Evolutionary conservation across 148 eudicot genomes (phyloP).

Genomic region (Beta vulgaris): DNA sequence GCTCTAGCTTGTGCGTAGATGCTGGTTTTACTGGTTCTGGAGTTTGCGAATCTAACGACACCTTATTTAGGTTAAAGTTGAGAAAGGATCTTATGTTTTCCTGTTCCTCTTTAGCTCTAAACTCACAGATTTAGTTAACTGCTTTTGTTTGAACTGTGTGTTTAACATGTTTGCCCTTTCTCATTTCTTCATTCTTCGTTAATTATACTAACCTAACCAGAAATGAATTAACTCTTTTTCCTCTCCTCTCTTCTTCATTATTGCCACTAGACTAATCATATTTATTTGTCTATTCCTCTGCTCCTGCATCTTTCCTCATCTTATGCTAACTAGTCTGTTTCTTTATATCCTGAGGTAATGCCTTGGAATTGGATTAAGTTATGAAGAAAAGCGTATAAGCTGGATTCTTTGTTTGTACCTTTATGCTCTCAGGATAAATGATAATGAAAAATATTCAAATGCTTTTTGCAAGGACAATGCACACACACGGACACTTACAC

Average conservation of each 20-base stretch:
- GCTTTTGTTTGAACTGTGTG: background rate
- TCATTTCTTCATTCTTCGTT: too few species aligned
- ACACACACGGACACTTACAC: background rate
- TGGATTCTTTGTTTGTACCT: too few species aligned
- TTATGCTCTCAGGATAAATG: too few species aligned
- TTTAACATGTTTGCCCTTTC: background rate
- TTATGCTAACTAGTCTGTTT: background rate
- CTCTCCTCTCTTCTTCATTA: background rate
- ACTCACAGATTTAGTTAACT: background rate
- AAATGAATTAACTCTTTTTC: too few species aligned
- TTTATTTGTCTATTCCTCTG: background rate
- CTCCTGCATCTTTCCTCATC: background rate
- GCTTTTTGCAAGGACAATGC: too few species aligned
- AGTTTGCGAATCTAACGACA: background rate
- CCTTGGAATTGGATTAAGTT: background rate
- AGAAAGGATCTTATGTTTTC: background rate
- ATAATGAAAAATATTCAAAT: too few species aligned
- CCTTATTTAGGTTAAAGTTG: background rate
- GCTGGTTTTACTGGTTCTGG: background rate
- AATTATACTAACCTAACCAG: too few species aligned
- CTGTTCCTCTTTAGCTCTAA: background rate
- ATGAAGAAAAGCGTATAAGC: too few species aligned
- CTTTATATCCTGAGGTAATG: background rate
- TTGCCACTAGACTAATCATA: background rate
- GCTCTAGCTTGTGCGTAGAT: background rate